phyloP scores from a whole-genome alignment of 495 filamentous ascomycete species.

The Penicillium diatomitis region DNA sequence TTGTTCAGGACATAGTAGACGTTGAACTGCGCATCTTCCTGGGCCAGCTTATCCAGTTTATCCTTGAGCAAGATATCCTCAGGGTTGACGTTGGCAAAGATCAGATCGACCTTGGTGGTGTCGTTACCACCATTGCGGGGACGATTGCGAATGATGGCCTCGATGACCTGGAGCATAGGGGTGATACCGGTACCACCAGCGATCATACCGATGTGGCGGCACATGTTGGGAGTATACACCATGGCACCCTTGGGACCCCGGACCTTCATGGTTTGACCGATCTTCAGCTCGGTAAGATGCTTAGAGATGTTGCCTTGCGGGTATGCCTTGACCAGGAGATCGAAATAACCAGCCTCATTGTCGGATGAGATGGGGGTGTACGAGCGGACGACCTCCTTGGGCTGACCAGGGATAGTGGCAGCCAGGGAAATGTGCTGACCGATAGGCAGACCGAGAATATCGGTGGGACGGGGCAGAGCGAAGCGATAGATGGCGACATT shows the following conservation, averaged over 20 bases:
- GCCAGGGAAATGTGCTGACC: constrained; percentile 97
- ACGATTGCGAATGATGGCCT: constrained; percentile 79
- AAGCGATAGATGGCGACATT: constrained; percentile 99
- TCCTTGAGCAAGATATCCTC: constrained; percentile 91
- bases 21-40: constrained; percentile 68
- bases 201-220: constrained; percentile 92
- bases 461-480: constrained; percentile 59
- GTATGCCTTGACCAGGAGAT: constrained; percentile 96
- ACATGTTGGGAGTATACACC: constrained; percentile 92
- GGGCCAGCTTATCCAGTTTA: constrained; percentile 70
- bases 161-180: constrained; percentile 92
- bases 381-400: constrained; percentile 85
- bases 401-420: constrained; percentile 63
- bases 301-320: constrained; percentile 92
- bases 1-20: constrained; percentile 96
- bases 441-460: constrained; percentile 92
- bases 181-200: constrained; percentile 97
- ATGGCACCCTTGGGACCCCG: constrained; percentile 93
- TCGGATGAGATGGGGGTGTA: constrained; percentile 96
- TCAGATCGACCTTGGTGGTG: constrained; percentile 79
- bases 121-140: constrained; percentile 59
- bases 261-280: constrained; percentile 83
- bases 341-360: constrained; percentile 86
- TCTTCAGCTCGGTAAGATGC: constrained; percentile 70
- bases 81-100: constrained; percentile 91